Conservation (phyloP, 176 grass and related monocot species). For the Saccharum officinarum region DNA sequence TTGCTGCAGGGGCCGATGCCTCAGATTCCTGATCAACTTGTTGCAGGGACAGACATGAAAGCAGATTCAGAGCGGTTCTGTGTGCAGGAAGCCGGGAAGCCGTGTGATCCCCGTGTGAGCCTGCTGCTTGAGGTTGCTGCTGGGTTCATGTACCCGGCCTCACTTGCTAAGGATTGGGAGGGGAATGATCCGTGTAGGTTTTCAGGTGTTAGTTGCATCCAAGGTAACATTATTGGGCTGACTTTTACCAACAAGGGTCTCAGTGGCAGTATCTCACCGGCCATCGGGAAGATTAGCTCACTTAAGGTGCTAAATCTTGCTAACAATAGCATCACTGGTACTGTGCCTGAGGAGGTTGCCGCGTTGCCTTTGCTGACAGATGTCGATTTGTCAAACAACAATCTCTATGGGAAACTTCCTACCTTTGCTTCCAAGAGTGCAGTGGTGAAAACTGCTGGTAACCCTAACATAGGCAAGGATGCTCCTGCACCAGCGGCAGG, state of each 20-base stretch:
- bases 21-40: slow-evolving; percentile 7
- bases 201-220: slow-evolving; percentile 41
- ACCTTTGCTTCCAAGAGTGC: slow-evolving; percentile 51
- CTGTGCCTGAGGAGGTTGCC: slow-evolving; percentile 50
- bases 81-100: slow-evolving; percentile 25
- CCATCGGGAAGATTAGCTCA: slow-evolving; percentile 59
- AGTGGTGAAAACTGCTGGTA: slow-evolving; percentile 41
- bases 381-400: slow-evolving; percentile 76
- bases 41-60: background rate
- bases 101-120: slow-evolving; percentile 63
- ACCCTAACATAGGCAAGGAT: slow-evolving; percentile 72
- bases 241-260: slow-evolving; percentile 44
- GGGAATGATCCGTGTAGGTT: slow-evolving; percentile 72
- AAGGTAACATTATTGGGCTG: slow-evolving; percentile 49
- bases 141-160: slow-evolving; percentile 58
- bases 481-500: slow-evolving; percentile 28
- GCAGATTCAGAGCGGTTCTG: slow-evolving; percentile 50
- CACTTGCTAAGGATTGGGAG: slow-evolving; percentile 45
- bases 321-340: slow-evolving; percentile 77
- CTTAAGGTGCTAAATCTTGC: slow-evolving; percentile 48
- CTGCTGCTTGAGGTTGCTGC: slow-evolving; percentile 67
- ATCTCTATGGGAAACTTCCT: slow-evolving; percentile 66
- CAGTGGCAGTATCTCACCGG: slow-evolving; percentile 58
- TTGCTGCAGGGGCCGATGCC: slow-evolving; percentile 68
- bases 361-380: slow-evolving; percentile 41